Evolutionary conservation across 2,329 filamentous ascomycete genomes (phyloP).

Genomic region (Aspergillus unguis): DNA sequence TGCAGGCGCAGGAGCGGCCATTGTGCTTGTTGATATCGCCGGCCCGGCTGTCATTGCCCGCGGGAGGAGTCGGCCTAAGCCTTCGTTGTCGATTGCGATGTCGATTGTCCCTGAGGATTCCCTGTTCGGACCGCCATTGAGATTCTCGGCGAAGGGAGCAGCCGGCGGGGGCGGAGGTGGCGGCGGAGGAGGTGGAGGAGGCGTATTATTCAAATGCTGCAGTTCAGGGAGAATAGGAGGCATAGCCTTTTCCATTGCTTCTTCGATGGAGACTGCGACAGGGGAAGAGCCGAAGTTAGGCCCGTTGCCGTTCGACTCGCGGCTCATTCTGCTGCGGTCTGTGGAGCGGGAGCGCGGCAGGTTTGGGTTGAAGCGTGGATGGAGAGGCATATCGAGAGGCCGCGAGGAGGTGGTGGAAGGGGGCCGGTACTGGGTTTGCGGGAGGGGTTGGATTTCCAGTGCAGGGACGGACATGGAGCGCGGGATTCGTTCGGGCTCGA

Average conservation of each 20-base stretch:
- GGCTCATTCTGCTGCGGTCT: constrained; percentile 33
- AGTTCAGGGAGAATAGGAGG: constrained; percentile 59
- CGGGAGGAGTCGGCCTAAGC: constrained; percentile 33
- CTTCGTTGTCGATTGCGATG: constrained; percentile 40
- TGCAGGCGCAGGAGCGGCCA: not conserved
- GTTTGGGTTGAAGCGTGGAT: constrained; percentile 40
- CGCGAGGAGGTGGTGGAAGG: not conserved
- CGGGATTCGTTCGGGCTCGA: constrained; percentile 34
- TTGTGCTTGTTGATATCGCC: constrained; percentile 14
- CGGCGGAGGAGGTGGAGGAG: constrained; percentile 50
- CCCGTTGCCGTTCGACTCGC: constrained; percentile 22
- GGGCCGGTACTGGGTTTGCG: too few relatives aligned
- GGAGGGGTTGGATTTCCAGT: constrained; percentile 24
- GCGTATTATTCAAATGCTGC: constrained; percentile 59
- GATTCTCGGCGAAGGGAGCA: not conserved
- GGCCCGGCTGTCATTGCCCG: constrained; percentile 38
- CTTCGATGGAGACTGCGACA: constrained; percentile 53
- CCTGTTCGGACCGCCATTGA: constrained; percentile 23
- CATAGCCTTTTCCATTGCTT: constrained; percentile 46
- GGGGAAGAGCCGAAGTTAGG: constrained; percentile 31
- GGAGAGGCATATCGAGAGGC: constrained; percentile 36
- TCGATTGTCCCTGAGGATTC: constrained; percentile 41
- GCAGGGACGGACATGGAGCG: constrained; percentile 42
- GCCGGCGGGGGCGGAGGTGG: constrained; percentile 16
- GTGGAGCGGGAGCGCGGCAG: constrained; percentile 41